Conservation (phyloP, 108 stramenopile genomes). For the Cylindrotheca closterium region DNA sequence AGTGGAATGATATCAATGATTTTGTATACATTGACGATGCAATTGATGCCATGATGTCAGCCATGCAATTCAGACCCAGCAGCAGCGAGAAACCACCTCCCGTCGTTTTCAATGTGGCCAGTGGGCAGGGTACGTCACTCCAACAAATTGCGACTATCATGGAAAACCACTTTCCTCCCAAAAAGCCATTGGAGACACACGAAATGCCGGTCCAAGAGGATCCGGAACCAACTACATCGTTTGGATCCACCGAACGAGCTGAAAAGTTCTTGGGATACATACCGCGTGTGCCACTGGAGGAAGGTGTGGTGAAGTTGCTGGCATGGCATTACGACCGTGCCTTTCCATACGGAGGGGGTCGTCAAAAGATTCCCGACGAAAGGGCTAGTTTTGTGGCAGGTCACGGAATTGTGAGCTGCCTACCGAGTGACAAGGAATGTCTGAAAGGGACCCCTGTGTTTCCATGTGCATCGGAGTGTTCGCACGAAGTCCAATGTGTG, state of each 20-base stretch:
- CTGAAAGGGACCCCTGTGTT: slow-evolving; percentile 72
- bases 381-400: slow-evolving; percentile 20
- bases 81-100: slow-evolving; percentile 33
- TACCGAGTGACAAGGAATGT: slow-evolving; percentile 70
- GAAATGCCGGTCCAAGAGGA: not conserved
- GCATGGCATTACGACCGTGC: slow-evolving; percentile 81
- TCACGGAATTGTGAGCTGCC: slow-evolving; percentile 52
- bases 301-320: slow-evolving; percentile 61
- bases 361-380: not conserved
- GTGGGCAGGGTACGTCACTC: slow-evolving; percentile 52
- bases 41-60: slow-evolving; percentile 76
- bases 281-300: slow-evolving; percentile 51
- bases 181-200: not conserved
- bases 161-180: slow-evolving; percentile 42
- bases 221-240: slow-evolving; percentile 4
- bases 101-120: slow-evolving; percentile 79
- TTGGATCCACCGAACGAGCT: slow-evolving; percentile 61
- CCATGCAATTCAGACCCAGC: slow-evolving; percentile 68
- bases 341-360: slow-evolving; percentile 52
- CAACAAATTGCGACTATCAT: slow-evolving; percentile 44
- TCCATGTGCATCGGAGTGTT: slow-evolving; percentile 83
- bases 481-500: slow-evolving; percentile 57
- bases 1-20: slow-evolving; percentile 47
- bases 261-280: slow-evolving; percentile 57
- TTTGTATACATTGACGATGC: slow-evolving; percentile 89